Evolutionary conservation across 78 protist species (phyloP), one percentile per base, ranked within the genome.

Genomic region (Isochrysis galbana): DNA sequence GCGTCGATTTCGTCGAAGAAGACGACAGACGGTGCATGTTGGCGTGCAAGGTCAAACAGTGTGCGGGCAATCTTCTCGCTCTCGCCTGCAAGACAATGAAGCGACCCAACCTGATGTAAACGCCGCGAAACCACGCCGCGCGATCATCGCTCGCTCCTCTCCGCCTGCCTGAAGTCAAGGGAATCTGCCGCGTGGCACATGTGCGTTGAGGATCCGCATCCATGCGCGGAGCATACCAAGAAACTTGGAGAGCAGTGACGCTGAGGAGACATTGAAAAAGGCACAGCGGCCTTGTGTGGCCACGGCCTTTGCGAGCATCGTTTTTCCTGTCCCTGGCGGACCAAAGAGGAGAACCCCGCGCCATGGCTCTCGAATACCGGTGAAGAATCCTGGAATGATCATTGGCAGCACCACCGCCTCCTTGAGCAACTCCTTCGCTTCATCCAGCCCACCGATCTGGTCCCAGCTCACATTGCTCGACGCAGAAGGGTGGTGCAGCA

Each of bases 251-350:
- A 74, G 42, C n/a, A 94, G 77, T 32, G 44, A 38, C 41, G 95
- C 39, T 10, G 93, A 78, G 51, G 47, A 38, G 86, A 94, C 39
- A 23, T 10, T 29, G 86, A 94, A 51, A 61, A 94, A 94, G 70
- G 90, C 55, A 4, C 39, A 11, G 32, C 74, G 4, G 39, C 39
- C 80, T 36, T 86, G 72, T 34, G 95, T 82, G 5, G 99, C 99
- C n/a, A 97, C 98, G 0, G 99, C 99, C 91, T 96, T 95, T 21
- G 99, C 96, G 61, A 94, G 90, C 92, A 92, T 3, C 82, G 96
- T 92, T 89, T 94, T 90, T 21, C 91, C 91, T 26, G 93, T 94
- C 36, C 95, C 95, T 21, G 95, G 95, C 48, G 95, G 95, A 14
- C 98, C 98, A 78, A 48, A 95, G 29, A 97, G 91, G 36, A 97